Evolutionary conservation across 345 rosid genomes (phyloP).

Genomic region (Hibiscus tridactylites): DNA sequence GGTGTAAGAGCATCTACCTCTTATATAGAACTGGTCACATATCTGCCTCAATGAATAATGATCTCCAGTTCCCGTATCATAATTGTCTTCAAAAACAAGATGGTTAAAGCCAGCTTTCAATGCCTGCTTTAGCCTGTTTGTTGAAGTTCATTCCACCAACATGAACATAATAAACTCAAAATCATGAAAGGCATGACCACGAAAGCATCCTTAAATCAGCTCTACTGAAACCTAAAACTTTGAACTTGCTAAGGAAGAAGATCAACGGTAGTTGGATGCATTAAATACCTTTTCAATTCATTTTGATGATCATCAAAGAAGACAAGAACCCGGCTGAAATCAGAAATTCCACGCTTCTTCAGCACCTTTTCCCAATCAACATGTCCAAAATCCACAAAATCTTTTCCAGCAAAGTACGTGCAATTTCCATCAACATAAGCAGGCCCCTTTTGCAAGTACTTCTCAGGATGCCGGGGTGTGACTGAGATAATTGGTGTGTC

Average conservation of each 20-base stretch:
- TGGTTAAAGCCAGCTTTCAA: slow-evolving; percentile 71
- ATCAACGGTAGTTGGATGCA: slow-evolving; percentile 1
- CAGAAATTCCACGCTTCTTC: slow-evolving; percentile 53
- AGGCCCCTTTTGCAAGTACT: slow-evolving; percentile 81
- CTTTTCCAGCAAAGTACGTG: slow-evolving; percentile 96
- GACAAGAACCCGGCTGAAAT: slow-evolving; percentile 55
- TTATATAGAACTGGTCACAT: slow-evolving; percentile 82
- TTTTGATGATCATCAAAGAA: slow-evolving; percentile 98
- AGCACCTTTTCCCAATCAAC: slow-evolving; percentile 73
- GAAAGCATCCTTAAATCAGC: not conserved
- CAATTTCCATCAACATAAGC: slow-evolving; percentile 96
- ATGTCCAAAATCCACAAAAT: slow-evolving; percentile 89
- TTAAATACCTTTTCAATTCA: slow-evolving; percentile 74
- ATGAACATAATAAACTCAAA: slow-evolving; percentile 3
- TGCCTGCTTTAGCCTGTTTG: slow-evolving; percentile 75
- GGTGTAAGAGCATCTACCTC: slow-evolving; percentile 32
- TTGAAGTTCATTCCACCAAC: not conserved
- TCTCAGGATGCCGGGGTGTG: slow-evolving; percentile 89
- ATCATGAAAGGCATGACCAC: not conserved
- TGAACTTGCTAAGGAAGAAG: not conserved
- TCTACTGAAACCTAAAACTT: not conserved
- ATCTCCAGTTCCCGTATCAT: slow-evolving; percentile 98
- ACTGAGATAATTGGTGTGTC: slow-evolving; percentile 70
- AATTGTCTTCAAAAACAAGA: slow-evolving; percentile 94
- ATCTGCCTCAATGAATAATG: slow-evolving; percentile 96